Evolutionary conservation across 2,329 filamentous ascomycete species (phyloP), one percentile per base, ranked within the genome.

Genomic region (Xylariaceae sp.): DNA sequence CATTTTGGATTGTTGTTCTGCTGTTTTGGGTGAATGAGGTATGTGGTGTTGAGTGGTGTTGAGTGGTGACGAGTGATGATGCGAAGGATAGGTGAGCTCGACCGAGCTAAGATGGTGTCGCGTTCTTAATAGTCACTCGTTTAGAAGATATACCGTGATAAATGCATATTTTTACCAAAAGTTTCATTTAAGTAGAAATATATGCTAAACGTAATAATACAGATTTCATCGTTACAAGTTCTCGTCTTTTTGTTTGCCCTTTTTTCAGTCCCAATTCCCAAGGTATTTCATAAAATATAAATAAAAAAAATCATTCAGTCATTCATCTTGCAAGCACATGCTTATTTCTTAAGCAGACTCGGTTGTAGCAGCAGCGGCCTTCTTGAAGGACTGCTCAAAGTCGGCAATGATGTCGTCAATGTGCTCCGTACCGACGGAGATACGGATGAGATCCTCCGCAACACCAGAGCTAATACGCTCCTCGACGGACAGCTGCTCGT

Each of bases 341-440:
- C 13, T 7, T n/a, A 11, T 4, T 13, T n/a, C 56, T 15, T 48
- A n/a, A 8, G 73, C 15, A 78, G 76, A 18, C 73, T 69, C 59
- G 72, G 67, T 71, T 78, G 80, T 74, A 6, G 78, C 81, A 23
- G 78, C 81, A 30, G 74, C 69, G 0, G 83, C 81, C 30, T 83
- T 81, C 71, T 85, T 82, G 76, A 97, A 95, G 0, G 90, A 89
- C 79, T 96, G 92, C 75, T 93, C 88, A 73, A 97, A 97, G 76
- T 97, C 93, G 68, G 87, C 88, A 71, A 96, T 94, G 70, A 97
- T 97, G 71, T 97, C 93, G 77, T 96, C 92, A 72, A 97, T 96
- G 74, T 97, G 92, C 78, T 97, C 93, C 0, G 89, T 96, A 55
- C 93, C 93, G 60, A 97, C 92, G 0, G 92, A 97, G 71, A 97